Conservation (phyloP, 306 rosid genomes). For the Pachyrhizus erosus region DNA sequence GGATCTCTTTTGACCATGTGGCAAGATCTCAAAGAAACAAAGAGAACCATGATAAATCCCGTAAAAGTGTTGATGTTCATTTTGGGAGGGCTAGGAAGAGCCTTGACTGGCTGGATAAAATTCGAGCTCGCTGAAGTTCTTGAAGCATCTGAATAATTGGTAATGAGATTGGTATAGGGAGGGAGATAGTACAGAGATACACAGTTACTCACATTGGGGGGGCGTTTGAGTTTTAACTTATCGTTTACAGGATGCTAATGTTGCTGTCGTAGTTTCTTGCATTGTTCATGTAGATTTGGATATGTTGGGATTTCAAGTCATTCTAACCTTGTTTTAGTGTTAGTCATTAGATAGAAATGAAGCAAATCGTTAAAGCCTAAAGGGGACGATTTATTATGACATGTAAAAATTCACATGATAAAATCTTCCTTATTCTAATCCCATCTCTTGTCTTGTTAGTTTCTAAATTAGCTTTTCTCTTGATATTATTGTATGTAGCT, state of each 20-base stretch:
- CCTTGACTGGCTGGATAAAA: slow-evolving; percentile 84
- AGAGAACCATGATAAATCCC: slow-evolving; percentile 72
- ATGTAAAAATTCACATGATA: slow-evolving; percentile 6
- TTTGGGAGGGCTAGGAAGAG: slow-evolving; percentile 77
- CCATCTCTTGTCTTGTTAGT: neutral
- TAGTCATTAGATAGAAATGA: slow-evolving; percentile 42
- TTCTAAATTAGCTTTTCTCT: neutral
- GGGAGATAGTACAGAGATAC: slow-evolving; percentile 48
- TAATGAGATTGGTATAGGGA: slow-evolving; percentile 45
- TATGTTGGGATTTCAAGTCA: slow-evolving; percentile 51
- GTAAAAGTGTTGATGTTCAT: slow-evolving; percentile 77
- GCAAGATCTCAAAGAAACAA: slow-evolving; percentile 77
- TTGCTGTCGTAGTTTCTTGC: slow-evolving; percentile 39
- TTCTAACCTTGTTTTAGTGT: slow-evolving; percentile 59
- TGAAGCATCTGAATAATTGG: slow-evolving; percentile 32
- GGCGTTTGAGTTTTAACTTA: slow-evolving; percentile 52
- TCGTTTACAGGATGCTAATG: slow-evolving; percentile 52
- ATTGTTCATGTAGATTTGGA: slow-evolving; percentile 50
- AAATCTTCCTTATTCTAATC: neutral
- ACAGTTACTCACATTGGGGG: slow-evolving; percentile 40
- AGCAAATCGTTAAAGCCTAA: slow-evolving; percentile 37
- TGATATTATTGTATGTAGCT: neutral
- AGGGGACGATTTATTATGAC: slow-evolving; percentile 20
- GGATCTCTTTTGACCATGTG: slow-evolving; percentile 61
- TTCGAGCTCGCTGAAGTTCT: slow-evolving; percentile 62